A percentile compares a stretch with the other conserved stretches of the same genome.
phyloP scores from a whole-genome alignment of 257 asterid species.

The Salvia miltiorrhiza region DNA sequence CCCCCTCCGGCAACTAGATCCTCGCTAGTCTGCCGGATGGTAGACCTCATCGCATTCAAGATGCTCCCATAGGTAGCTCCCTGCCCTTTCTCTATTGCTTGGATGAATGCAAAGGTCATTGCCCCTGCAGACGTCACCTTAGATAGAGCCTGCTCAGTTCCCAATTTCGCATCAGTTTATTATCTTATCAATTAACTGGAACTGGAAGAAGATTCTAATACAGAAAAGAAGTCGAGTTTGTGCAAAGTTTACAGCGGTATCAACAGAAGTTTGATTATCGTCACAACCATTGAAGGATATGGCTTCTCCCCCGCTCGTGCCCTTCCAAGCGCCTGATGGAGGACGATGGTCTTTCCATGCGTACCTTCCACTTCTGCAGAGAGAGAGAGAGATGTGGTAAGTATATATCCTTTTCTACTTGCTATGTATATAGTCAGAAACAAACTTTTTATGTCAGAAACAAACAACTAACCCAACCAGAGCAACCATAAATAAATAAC shows the following conservation, averaged over 20 bases:
- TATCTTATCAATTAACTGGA: too few species aligned
- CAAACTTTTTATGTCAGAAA: constrained; percentile 5
- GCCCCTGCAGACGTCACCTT: constrained; percentile 94
- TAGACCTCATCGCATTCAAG: constrained; percentile 71
- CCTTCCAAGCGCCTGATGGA: constrained; percentile 84
- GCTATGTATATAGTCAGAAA: neutral
- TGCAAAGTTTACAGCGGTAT: constrained; percentile 55
- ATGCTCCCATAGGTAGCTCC: constrained; percentile 83
- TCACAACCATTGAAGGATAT: constrained; percentile 96
- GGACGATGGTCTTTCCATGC: constrained; percentile 99
- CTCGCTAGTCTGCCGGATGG: too few species aligned
- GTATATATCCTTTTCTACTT: too few species aligned
- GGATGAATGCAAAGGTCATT: constrained; percentile 92
- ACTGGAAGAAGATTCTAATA: too few species aligned
- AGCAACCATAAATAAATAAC: constrained; percentile 18
- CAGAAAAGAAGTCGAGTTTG: too few species aligned
- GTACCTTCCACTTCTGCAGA: constrained; percentile 63
- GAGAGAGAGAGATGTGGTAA: neutral
- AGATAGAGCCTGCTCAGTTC: constrained; percentile 89
- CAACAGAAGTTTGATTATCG: constrained; percentile 90
- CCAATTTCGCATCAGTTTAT: too few species aligned
- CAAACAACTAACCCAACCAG: neutral
- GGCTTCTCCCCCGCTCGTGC: constrained; percentile 95
- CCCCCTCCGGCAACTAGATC: too few species aligned
- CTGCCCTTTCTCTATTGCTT: constrained; percentile 76